Conservation (phyloP, 1,139 yeast genomes). For the Suhomyces bribrorum region DNA sequence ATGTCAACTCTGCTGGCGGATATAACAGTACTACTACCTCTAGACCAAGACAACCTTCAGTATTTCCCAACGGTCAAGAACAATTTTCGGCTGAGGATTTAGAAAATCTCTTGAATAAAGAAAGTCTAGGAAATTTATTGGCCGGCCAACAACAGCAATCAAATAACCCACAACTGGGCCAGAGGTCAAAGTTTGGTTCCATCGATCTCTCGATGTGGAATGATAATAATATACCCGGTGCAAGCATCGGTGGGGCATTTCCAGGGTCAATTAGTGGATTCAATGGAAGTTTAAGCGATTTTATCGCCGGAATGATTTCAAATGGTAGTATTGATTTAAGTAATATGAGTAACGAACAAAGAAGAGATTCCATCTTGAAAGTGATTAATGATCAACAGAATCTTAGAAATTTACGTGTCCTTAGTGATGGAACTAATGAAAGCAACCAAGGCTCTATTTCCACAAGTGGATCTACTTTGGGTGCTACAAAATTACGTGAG, state of each 20-base stretch:
- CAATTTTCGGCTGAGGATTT: slow-evolving; percentile 41
- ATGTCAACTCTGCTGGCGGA: slow-evolving; percentile 21
- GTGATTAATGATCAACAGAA: slow-evolving; percentile 36
- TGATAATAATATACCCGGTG: slow-evolving; percentile 12
- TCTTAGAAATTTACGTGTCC: slow-evolving; percentile 19
- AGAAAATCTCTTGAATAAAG: slow-evolving; percentile 46
- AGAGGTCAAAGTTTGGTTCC: slow-evolving; percentile 28
- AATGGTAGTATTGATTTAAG: slow-evolving; percentile 44
- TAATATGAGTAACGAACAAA: slow-evolving; percentile 45
- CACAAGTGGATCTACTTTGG: slow-evolving; percentile 6
- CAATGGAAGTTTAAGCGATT: slow-evolving; percentile 38
- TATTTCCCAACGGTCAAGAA: slow-evolving; percentile 19
- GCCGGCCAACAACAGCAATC: slow-evolving; percentile 25
- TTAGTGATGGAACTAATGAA: slow-evolving; percentile 13
- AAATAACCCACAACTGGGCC: slow-evolving; percentile 11
- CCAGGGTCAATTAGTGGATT: slow-evolving; percentile 34
- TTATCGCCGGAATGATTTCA: slow-evolving; percentile 37
- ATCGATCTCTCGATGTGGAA: slow-evolving; percentile 31
- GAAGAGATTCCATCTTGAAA: slow-evolving; percentile 45
- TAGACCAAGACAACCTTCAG: slow-evolving; percentile 17
- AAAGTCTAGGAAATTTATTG: slow-evolving; percentile 37
- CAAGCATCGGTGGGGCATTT: slow-evolving; percentile 18
- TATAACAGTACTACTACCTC: slow-evolving; percentile 8
- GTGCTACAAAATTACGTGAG: slow-evolving; percentile 33
- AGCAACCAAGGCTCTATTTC: slow-evolving; percentile 6